Base-by-base conservation (phyloP, 768 basidiomycete genomes). In the Russula vinacea region DNA sequence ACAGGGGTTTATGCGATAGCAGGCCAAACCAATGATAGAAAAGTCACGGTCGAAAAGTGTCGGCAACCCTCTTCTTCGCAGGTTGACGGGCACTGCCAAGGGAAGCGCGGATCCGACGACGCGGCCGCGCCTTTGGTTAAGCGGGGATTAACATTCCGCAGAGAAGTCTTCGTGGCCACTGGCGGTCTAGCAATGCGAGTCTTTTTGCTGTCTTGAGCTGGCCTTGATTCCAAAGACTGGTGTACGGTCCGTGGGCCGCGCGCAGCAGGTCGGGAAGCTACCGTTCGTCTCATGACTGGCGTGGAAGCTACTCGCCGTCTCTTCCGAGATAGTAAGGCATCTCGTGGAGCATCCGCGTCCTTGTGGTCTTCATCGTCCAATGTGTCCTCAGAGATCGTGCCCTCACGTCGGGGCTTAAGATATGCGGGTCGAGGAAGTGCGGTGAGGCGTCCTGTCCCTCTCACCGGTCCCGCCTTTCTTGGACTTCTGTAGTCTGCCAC, bases 301-400 rank as follows among this genome's bases (percentile, higher is more conserved):
- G 52, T 32, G n/a, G 57, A 16, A 11, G 16, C 35, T 9, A 68
- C 55, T 17, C 66, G 65, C 7, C 66, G 68, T 49, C 66, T 53
- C 65, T 68, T 68, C 22, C 53, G 58, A 17, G 65, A 49, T 26
- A 58, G 26, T 17, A 58, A 13, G 33, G 51, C 47, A n/a, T 58
- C 60, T 32, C 32, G 53, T 22, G 47, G 3, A 1, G 10, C 57
- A 19, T 32, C 56, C 11, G 50, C 16, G 32, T 60, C 57, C 39
- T 45, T 62, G 13, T 14, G 14, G 13, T 62, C 61, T 35, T 68
- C 68, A 19, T 67, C 68, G 42, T 67, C 65, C 5, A 68, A 17
- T 2, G 66, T 68, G n/a, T 64, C 68, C 32, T 67, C 68, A 9
- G 68, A 68, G 29, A 49, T 29, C n/a, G 59, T 60, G 32, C 52